Base-by-base conservation (phyloP, 306 rosid species). In the Sicyos baderoa region DNA sequence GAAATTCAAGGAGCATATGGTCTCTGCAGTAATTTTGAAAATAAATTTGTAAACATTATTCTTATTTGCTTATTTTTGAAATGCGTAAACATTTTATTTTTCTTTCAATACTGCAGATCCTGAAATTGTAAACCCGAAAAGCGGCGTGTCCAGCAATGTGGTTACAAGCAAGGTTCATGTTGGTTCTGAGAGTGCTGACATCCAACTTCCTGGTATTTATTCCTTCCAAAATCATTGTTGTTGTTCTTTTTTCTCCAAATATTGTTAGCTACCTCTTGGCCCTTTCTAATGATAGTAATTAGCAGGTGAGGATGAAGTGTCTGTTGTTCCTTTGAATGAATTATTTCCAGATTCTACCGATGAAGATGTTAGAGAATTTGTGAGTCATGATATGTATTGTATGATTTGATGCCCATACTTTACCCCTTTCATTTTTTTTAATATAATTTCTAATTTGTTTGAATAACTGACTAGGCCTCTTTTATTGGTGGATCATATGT, bases 401-500 rank as follows among this genome's bases (percentile, higher is more conserved):
- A 29, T 44, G 48, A 10, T 72, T 72, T 23, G 63, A 61, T 22
- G 18, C 42, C 54, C 14, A 63, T 25, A 57, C 17, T 27, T 67
- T 48, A 44, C 69, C 63, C 69, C 59, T 79, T 54, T 68, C 25
- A 22, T 29, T 29, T 29, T 71, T 42, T 16, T 35, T 35, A 32
- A 13, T 21, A 37, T 17, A 18, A 35, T 12, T 40, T 37, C 0
- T 17, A 23, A 45, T 60, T 35, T 11, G 22, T 61, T 29, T 45
- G 22, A 25, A 44, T 50, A 13, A 23, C 13, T 59, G 35, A 9
- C 37, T 75, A 93, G 99, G 91, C 91, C 72, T 88, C 95, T 75
- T 81, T 84, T 89, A 82, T 93, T 73, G 94, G 86, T 66, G 99
- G 99, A 75, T 85, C 91, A 63, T 93, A 93, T 82, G 64, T 62